phyloP scores from a whole-genome alignment of 2,329 filamentous ascomycete genomes.

The Xylaria sp. region DNA sequence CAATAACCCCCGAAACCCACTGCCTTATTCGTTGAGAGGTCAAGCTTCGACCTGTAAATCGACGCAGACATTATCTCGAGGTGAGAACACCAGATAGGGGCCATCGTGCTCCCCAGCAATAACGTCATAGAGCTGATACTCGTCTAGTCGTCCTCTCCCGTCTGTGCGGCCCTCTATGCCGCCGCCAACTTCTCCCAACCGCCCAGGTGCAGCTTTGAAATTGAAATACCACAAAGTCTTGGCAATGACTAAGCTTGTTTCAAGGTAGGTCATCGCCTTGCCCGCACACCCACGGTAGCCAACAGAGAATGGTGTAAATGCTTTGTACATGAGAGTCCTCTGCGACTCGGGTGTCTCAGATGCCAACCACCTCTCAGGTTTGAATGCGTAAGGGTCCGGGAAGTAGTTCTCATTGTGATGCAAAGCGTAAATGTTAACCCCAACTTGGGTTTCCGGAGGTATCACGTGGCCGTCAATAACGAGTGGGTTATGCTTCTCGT shows the following conservation, averaged over 20 bases:
- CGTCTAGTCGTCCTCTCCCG: too few species aligned
- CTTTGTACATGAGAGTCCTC: conserved; percentile 27
- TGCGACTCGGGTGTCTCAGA: background rate
- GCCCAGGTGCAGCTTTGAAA: conserved; percentile 32
- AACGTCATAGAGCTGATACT: too few species aligned
- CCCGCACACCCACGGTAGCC: conserved; percentile 48
- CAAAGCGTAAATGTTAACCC: conserved; percentile 27
- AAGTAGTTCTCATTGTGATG: conserved; percentile 38
- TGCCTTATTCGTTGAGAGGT: too few species aligned
- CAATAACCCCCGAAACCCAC: too few species aligned
- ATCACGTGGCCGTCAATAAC: conserved; percentile 25
- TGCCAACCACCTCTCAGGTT: conserved; percentile 21
- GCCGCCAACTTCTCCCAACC: background rate
- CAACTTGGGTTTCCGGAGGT: conserved; percentile 21
- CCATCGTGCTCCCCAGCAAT: too few species aligned
- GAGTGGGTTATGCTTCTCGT: background rate
- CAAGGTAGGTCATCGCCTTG: conserved; percentile 58
- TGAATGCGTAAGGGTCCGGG: conserved; percentile 14
- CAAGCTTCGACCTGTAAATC: too few species aligned
- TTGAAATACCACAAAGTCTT: conserved; percentile 55
- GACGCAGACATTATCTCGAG: too few species aligned
- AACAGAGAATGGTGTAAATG: conserved; percentile 59
- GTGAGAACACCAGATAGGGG: too few species aligned
- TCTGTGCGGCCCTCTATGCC: background rate
- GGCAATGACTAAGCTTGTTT: conserved; percentile 56